phyloP scores from a whole-genome alignment of 495 filamentous ascomycete species.

The Lentithecium fluviatile region DNA sequence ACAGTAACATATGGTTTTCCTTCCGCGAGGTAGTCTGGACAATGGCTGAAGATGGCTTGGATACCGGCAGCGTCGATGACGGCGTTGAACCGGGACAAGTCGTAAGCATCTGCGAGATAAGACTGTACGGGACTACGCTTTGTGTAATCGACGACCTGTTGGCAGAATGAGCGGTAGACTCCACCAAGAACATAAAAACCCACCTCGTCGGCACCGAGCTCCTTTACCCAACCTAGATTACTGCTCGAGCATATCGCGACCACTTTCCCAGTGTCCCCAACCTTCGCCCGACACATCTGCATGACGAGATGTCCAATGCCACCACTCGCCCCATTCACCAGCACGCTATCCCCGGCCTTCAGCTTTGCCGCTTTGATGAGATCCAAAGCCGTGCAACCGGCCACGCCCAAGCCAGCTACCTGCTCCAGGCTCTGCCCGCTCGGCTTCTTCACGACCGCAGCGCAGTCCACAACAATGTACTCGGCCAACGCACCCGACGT shows the following conservation, averaged over 20 bases:
- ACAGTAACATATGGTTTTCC: constrained; percentile 42
- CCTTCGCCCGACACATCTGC: constrained; percentile 42
- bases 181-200: neutral
- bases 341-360: constrained; percentile 22
- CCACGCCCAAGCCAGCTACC: constrained; percentile 43
- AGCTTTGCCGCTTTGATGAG: constrained; percentile 33
- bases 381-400: constrained; percentile 41
- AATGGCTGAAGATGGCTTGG: constrained; percentile 40
- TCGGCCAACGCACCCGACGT: constrained; percentile 42
- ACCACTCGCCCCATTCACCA: constrained; percentile 48
- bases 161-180: neutral
- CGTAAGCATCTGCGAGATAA: constrained; percentile 32
- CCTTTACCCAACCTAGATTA: constrained; percentile 39
- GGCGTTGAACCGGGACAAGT: constrained; percentile 36
- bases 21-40: constrained; percentile 38
- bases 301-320: constrained; percentile 45
- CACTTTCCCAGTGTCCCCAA: constrained; percentile 42
- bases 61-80: constrained; percentile 43
- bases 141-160: constrained; percentile 15
- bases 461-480: constrained; percentile 38
- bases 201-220: constrained; percentile 43
- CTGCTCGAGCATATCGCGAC: constrained; percentile 45
- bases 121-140: constrained; percentile 18
- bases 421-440: constrained; percentile 15
- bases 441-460: constrained; percentile 38